phyloP scores from a whole-genome alignment of 2,329 filamentous ascomycete species.

The Lachnellula arida region DNA sequence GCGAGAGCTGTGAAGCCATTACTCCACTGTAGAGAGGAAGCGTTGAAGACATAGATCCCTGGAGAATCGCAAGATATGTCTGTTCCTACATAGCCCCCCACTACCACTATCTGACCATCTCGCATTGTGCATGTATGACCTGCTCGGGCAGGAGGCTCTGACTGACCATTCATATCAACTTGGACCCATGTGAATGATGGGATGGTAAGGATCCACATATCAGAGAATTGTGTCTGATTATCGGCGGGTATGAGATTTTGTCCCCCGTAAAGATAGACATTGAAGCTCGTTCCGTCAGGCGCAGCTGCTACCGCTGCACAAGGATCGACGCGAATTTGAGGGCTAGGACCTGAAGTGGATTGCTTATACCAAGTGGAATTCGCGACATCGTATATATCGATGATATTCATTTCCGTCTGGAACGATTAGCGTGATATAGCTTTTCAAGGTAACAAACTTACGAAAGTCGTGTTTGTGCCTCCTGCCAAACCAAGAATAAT shows the following conservation, averaged over 20 bases:
- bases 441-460: constrained; percentile 33
- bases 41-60: constrained; percentile 70
- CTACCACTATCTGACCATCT: constrained; percentile 65
- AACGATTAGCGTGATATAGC: constrained; percentile 5
- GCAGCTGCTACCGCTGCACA: constrained; percentile 66
- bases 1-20: constrained; percentile 55
- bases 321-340: constrained; percentile 64
- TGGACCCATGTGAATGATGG: constrained; percentile 71
- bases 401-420: constrained; percentile 58
- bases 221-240: constrained; percentile 55
- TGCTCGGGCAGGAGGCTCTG: constrained; percentile 55
- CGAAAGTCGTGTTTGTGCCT: constrained; percentile 64
- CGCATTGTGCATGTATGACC: constrained; percentile 67
- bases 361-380: constrained; percentile 71
- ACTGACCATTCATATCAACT: constrained; percentile 50
- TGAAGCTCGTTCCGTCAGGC: constrained; percentile 68
- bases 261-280: constrained; percentile 74
- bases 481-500: constrained; percentile 69
- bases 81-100: constrained; percentile 63
- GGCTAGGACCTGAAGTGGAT: constrained; percentile 57
- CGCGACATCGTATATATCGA: constrained; percentile 75
- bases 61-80: constrained; percentile 60
- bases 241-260: constrained; percentile 65
- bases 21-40: constrained; percentile 59
- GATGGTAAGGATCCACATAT: constrained; percentile 71